phyloP scores from a whole-genome alignment of 2,329 filamentous ascomycete species.

The Zopfia rhizophila region DNA sequence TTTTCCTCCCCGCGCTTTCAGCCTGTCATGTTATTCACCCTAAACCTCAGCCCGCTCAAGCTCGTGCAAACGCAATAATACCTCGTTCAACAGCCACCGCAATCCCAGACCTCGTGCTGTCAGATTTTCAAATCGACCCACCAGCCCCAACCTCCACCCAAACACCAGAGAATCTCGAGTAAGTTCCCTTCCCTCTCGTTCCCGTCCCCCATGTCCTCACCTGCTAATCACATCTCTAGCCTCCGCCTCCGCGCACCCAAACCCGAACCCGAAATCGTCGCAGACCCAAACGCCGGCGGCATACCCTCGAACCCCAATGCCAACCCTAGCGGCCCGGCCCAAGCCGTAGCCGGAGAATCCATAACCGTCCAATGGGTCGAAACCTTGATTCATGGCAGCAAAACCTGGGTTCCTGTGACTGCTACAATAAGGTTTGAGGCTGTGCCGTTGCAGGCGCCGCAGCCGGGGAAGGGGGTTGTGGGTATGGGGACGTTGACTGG shows the following conservation, averaged over 20 bases:
- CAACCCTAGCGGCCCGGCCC: constrained; percentile 8
- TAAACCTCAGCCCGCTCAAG: constrained; percentile 7
- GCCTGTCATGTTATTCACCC: constrained; percentile 10
- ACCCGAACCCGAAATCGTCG: background rate
- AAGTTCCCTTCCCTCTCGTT: constrained; percentile 4
- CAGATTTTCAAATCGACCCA: background rate
- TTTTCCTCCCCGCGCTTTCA: constrained; percentile 17
- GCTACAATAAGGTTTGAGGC: constrained; percentile 39
- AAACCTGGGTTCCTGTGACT: constrained; percentile 46
- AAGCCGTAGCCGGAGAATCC: constrained; percentile 17
- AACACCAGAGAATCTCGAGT: constrained; percentile 9
- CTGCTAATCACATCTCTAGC: constrained; percentile 6
- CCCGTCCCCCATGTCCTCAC: constrained; percentile 5
- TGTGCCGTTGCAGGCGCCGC: constrained; percentile 28
- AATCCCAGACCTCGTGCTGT: constrained; percentile 1
- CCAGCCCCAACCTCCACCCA: constrained; percentile 3
- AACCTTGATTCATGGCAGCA: constrained; percentile 35
- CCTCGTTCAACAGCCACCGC: constrained; percentile 17
- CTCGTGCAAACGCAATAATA: constrained; percentile 6
- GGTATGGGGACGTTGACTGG: constrained; percentile 50
- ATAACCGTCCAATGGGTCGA: constrained; percentile 47
- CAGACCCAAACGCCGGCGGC: background rate
- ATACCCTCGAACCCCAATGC: constrained; percentile 5
- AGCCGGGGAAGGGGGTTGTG: constrained; percentile 41
- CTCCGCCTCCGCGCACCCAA: constrained; percentile 8